phyloP scores from a whole-genome alignment of 2,329 filamentous ascomycete genomes.

The Teratosphaeria zuluensis region DNA sequence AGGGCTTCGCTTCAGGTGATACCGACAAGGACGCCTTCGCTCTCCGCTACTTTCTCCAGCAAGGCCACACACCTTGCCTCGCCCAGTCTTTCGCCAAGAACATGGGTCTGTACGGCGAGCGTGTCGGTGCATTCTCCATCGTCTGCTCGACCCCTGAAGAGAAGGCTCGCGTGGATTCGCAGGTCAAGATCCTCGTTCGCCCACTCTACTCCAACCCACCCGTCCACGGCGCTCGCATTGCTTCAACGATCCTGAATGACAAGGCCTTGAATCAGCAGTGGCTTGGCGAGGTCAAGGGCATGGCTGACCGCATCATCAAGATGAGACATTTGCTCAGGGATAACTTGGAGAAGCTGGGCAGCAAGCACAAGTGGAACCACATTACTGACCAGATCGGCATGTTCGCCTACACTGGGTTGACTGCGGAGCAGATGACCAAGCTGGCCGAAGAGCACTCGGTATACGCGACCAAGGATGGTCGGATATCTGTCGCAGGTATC shows the following conservation, averaged over 20 bases:
- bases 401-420: constrained; percentile 97
- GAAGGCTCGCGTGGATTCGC: constrained; percentile 91
- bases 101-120: constrained; percentile 99
- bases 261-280: constrained; percentile 80
- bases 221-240: constrained; percentile 90
- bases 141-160: constrained; percentile 77
- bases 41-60: constrained; percentile 81
- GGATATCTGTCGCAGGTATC: constrained; percentile 79
- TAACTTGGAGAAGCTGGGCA: constrained; percentile 89
- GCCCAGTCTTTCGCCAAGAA: constrained; percentile 98
- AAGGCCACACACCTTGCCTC: constrained; percentile 81
- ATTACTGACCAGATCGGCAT: constrained; percentile 98
- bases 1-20: constrained; percentile 90
- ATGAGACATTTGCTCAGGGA: constrained; percentile 93
- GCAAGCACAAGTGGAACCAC: constrained; percentile 96
- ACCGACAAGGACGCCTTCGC: constrained; percentile 90
- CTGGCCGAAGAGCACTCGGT: constrained; percentile 94
- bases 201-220: constrained; percentile 98
- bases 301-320: constrained; percentile 98
- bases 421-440: constrained; percentile 78
- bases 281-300: constrained; percentile 92
- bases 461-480: constrained; percentile 88
- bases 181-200: constrained; percentile 96
- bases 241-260: constrained; percentile 83
- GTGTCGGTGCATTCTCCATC: constrained; percentile 92